Evolutionary conservation across 495 filamentous ascomycete species (phyloP).

Genomic region (Pseudoneurospora amorphoporcata): DNA sequence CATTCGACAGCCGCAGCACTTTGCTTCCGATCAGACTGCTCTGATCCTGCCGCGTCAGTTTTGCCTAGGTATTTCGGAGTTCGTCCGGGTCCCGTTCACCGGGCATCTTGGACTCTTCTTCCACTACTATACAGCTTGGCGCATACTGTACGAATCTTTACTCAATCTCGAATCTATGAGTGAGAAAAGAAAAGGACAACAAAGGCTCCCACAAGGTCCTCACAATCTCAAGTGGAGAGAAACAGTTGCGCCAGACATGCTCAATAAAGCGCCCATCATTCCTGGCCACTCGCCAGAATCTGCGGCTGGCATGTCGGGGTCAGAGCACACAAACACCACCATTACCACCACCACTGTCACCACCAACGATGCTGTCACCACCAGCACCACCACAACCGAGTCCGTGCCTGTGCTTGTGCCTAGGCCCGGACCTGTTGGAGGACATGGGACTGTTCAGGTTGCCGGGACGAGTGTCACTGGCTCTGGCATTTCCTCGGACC

Average conservation of each 20-base stretch:
- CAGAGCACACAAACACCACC: neutral
- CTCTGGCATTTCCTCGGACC: neutral
- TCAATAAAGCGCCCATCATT: constrained; percentile 11
- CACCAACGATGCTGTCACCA: neutral
- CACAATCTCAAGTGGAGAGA: neutral
- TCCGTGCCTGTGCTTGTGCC: neutral
- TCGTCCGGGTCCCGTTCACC: neutral
- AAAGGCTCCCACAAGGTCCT: neutral
- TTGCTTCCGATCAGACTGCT: neutral
- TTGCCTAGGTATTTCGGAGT: neutral
- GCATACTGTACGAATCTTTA: neutral
- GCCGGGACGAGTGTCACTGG: neutral
- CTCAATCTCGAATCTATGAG: too few relatives aligned
- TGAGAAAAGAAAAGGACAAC: too few relatives aligned
- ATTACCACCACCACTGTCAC: neutral
- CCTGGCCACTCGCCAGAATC: neutral
- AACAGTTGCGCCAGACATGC: constrained; percentile 4
- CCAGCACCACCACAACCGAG: neutral
- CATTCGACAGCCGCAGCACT: neutral
- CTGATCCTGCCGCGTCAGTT: constrained; percentile 5
- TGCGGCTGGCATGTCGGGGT: constrained; percentile 1
- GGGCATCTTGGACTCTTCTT: neutral
- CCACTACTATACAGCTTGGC: neutral
- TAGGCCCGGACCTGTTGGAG: neutral
- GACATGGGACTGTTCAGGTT: neutral